Conservation (phyloP, 148 eudicot species). For the Arctostaphylos glauca region DNA sequence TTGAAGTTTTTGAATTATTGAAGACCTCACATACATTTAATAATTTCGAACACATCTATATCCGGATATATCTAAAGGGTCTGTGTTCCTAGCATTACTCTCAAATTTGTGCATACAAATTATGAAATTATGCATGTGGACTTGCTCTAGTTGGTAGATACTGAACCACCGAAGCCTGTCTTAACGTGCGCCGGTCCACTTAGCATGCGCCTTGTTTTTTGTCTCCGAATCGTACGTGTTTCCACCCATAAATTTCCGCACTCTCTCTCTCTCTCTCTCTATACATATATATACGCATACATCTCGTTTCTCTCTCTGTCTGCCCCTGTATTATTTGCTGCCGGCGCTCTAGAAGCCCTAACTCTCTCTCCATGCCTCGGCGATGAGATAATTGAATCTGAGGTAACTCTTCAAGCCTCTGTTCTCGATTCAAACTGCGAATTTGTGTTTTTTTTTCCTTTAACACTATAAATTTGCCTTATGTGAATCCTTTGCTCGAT, state of each 20-base stretch:
- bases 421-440: not conserved
- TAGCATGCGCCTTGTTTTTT: conserved; percentile 11
- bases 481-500: not conserved
- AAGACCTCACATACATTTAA: too few relatives aligned
- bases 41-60: too few relatives aligned
- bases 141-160: not conserved
- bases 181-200: not conserved
- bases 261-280: conserved; percentile 4
- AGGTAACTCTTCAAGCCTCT: conserved; percentile 16
- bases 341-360: conserved; percentile 21
- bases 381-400: not conserved
- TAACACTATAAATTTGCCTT: not conserved
- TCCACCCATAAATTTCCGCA: conserved; percentile 17
- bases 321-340: conserved; percentile 3
- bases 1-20: too few relatives aligned
- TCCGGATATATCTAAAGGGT: too few relatives aligned
- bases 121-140: too few relatives aligned
- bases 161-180: not conserved
- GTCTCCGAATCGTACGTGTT: not conserved
- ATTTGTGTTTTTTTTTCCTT: not conserved
- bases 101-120: too few relatives aligned
- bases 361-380: not conserved
- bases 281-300: not conserved
- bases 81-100: too few relatives aligned
- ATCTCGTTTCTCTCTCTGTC: conserved; percentile 7